Base-by-base conservation (phyloP, 371 early-diverging fungal genomes). In the Rhizopus stolonifer region DNA sequence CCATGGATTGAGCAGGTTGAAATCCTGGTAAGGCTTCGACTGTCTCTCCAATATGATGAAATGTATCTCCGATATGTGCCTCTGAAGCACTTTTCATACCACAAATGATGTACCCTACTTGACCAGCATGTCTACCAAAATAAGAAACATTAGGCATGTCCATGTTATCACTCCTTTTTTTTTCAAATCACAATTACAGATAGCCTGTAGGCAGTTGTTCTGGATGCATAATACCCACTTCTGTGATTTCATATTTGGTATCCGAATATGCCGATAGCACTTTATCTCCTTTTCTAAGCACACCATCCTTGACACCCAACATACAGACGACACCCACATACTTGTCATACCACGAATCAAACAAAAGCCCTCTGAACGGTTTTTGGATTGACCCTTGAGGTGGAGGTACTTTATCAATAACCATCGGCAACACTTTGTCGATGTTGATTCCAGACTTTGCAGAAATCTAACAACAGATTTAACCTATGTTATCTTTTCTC, bases 11-110 rank as follows among this genome's bases (percentile, higher is more conserved):
- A 4, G 95, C 94, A 15, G 95, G 93, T 45, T 86, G 86, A 68
- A 94, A 98, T 7, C 96, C 96, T 0, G 94, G 93, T 48, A 98
- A 80, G 2, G 88, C 67, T 29, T 87, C 82, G 0, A 91, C 86
- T 4, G 75, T 73, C 32, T 63, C 51, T 46, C 56, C 76, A 44
- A 79, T 61, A 48, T 80, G 84, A 77, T 88, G 84, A 58, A 97
- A 94, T 2, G 99, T 97, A 64, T 98, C 99, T 25, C 99, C 99
- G n/a, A 98, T 88, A 60, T 86, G 82, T 3, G 97, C 95, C 64
- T 98, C 99, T 26, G 88, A 79, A 1, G 93, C 83, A 2, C 87
- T 83, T 63, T 96, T 96, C 94, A 98, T 96, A 52, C 89, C 89
- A 66, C 94, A 84, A 11, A 89, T 76, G 29, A 94, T 76, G 65